Evolutionary conservation across 306 rosid species (phyloP).

Genomic region (Sechiopsis laciniata): DNA sequence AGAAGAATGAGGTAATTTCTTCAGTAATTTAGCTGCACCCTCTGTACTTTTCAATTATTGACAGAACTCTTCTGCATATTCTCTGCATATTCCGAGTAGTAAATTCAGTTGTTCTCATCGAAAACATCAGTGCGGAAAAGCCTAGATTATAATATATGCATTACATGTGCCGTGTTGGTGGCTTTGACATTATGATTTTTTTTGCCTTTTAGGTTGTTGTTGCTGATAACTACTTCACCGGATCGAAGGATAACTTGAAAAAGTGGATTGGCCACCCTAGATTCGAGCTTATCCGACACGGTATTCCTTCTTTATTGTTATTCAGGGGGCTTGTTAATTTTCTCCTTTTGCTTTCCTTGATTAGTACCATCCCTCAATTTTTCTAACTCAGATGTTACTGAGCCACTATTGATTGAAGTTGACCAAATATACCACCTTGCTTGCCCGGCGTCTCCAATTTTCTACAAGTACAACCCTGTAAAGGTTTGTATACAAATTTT

Average conservation of each 20-base stretch:
- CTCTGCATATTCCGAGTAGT: background rate
- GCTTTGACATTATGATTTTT: background rate
- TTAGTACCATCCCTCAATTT: constrained; percentile 11
- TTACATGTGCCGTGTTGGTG: background rate
- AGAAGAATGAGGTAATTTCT: constrained; percentile 72
- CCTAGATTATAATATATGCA: background rate
- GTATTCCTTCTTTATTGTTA: constrained; percentile 36
- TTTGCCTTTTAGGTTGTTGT: constrained; percentile 52
- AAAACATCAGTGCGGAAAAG: background rate
- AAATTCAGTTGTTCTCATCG: no score
- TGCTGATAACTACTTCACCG: constrained; percentile 91
- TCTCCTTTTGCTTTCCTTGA: background rate
- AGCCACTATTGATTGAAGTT: constrained; percentile 77
- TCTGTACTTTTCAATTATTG: background rate
- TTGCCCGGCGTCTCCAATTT: constrained; percentile 96
- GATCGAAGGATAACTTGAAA: constrained; percentile 81
- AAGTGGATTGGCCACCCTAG: constrained; percentile 96
- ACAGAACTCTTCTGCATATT: background rate
- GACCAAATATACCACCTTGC: constrained; percentile 97
- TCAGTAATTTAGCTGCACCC: background rate
- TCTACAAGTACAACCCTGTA: constrained; percentile 93
- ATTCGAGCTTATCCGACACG: constrained; percentile 96
- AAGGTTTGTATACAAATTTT: constrained; percentile 42
- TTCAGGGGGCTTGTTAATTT: background rate
- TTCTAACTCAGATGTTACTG: constrained; percentile 65